Evolutionary conservation across 2,329 filamentous ascomycete genomes (phyloP).

Genomic region (Penicillium sp.): DNA sequence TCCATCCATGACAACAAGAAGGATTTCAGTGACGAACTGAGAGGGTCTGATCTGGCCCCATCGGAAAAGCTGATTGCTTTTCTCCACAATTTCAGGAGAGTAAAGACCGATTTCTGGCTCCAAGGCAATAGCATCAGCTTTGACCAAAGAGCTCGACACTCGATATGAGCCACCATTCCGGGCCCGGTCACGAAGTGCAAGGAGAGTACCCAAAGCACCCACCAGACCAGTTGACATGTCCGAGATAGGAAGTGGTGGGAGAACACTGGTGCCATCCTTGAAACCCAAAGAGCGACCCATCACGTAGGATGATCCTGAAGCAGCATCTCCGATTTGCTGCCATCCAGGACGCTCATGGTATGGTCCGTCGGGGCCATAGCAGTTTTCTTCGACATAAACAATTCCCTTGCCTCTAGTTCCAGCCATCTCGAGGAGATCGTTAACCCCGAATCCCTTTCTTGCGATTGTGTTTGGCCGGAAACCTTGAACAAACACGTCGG

Average conservation of each 20-base stretch:
- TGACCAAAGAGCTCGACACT: constrained; percentile 19
- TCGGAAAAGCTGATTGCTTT: neutral
- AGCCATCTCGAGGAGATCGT: constrained; percentile 48
- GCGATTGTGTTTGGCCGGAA: constrained; percentile 53
- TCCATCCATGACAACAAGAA: constrained; percentile 28
- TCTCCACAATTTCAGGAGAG: constrained; percentile 2
- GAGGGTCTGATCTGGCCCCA: constrained; percentile 11
- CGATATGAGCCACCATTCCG: constrained; percentile 26
- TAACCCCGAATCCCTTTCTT: constrained; percentile 35
- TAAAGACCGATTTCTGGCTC: constrained; percentile 13
- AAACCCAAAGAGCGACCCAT: constrained; percentile 40
- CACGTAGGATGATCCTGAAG: constrained; percentile 42
- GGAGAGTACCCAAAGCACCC: constrained; percentile 18
- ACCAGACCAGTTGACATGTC: constrained; percentile 31
- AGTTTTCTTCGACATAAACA: constrained; percentile 56
- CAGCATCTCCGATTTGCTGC: constrained; percentile 57
- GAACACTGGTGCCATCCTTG: constrained; percentile 21
- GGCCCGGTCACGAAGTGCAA: constrained; percentile 25
- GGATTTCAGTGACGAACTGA: constrained; percentile 30
- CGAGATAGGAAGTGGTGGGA: constrained; percentile 28
- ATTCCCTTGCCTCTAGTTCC: constrained; percentile 49
- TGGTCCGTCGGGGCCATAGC: constrained; percentile 55
- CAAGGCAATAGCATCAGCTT: constrained; percentile 11
- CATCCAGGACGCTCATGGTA: constrained; percentile 54
- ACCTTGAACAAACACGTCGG: constrained; percentile 60